Evolutionary conservation across 2,329 filamentous ascomycete genomes (phyloP).

Genomic region (Septoria linicola): DNA sequence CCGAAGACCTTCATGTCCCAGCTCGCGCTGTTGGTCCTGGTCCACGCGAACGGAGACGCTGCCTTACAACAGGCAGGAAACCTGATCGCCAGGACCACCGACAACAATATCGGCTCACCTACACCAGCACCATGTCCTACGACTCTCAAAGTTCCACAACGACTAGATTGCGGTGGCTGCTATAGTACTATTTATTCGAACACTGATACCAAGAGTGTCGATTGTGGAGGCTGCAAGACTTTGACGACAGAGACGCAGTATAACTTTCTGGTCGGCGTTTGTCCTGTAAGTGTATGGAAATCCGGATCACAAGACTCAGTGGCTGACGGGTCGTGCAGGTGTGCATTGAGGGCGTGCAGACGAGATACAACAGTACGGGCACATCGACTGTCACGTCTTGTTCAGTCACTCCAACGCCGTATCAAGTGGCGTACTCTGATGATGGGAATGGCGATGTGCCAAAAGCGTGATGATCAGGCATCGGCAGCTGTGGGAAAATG

Average conservation of each 20-base stretch:
- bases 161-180: constrained; percentile 14
- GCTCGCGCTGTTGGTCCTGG: too few species aligned
- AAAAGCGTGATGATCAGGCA: too few species aligned
- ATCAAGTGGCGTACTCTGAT: too few species aligned
- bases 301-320: neutral
- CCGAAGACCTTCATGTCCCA: too few species aligned
- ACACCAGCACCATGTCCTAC: constrained; percentile 16
- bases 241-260: constrained; percentile 17
- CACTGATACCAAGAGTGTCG: constrained; percentile 16
- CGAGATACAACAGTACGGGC: constrained; percentile 12
- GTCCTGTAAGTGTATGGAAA: constrained; percentile 14
- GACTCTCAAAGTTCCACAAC: constrained; percentile 14
- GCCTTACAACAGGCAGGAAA: too few species aligned
- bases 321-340: constrained; percentile 7
- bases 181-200: constrained; percentile 14
- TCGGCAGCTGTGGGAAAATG: too few species aligned
- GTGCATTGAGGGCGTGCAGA: constrained; percentile 13
- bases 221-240: constrained; percentile 21
- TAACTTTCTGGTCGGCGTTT: constrained; percentile 8
- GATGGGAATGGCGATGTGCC: too few species aligned
- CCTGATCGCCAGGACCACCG: neutral
- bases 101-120: neutral
- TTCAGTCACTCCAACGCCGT: neutral
- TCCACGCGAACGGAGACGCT: too few species aligned
- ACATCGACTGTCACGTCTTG: constrained; percentile 23